phyloP scores from a whole-genome alignment of 225 moss, liverwort and hornwort species.

The Thuidium tamariscinum region DNA sequence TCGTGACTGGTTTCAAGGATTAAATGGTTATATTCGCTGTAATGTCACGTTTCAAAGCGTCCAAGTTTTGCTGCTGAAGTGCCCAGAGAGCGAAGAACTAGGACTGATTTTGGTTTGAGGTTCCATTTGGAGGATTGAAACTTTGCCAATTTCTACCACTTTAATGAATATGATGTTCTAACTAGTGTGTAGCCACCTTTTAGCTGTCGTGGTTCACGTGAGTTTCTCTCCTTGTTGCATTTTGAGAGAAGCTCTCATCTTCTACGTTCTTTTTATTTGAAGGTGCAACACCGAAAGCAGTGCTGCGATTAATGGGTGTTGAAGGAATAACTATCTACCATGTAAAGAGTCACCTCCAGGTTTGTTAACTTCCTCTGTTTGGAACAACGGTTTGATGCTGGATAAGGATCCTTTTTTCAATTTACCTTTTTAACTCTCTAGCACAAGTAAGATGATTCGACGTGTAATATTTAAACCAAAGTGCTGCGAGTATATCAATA shows the following conservation, averaged over 20 bases:
- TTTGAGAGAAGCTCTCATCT: background rate
- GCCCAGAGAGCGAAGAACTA: background rate
- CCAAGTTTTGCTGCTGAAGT: background rate
- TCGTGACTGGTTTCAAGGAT: background rate
- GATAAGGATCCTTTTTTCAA: background rate
- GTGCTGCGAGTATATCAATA: background rate
- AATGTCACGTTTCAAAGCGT: background rate
- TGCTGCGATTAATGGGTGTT: slow-evolving; percentile 77
- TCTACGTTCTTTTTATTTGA: slow-evolving; percentile 2
- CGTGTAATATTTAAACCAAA: background rate
- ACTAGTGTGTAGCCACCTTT: background rate
- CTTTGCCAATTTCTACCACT: background rate
- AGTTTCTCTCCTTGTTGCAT: background rate
- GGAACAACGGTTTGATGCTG: background rate
- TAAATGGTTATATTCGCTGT: background rate
- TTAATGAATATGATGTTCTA: background rate
- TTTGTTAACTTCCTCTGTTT: background rate
- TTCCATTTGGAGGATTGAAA: background rate
- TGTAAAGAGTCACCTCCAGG: slow-evolving; percentile 98
- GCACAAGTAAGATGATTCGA: background rate
- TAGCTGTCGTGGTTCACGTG: background rate
- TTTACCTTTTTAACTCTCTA: background rate
- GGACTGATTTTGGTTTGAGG: background rate
- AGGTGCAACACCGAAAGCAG: slow-evolving; percentile 97
- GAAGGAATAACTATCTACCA: slow-evolving; percentile 94